These are phyloP conservation scores for Wickerhamiella hasegawae DNA, from an alignment of 805 yeast species.

Conservation along the genomic window DNA sequence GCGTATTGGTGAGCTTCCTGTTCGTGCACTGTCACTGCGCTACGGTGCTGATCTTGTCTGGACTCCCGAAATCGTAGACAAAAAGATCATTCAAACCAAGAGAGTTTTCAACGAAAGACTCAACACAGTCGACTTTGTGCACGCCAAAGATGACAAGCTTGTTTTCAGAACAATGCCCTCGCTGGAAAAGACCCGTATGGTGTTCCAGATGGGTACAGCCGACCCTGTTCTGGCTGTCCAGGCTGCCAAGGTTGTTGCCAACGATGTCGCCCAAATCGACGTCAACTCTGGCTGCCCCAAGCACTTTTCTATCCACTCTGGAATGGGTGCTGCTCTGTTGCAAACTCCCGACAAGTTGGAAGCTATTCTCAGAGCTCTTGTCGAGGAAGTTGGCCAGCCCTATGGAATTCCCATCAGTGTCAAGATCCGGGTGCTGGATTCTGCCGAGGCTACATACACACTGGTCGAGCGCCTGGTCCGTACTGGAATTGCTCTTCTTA, in stretches of 20 bases:
- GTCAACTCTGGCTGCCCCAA: slow-evolving; percentile 96
- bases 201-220: slow-evolving; percentile 86
- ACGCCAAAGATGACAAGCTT: slow-evolving; percentile 28
- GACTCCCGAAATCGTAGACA: slow-evolving; percentile 91
- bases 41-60: slow-evolving; percentile 92
- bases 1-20: slow-evolving; percentile 86
- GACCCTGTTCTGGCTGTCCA: slow-evolving; percentile 70
- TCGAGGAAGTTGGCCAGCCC: slow-evolving; percentile 67
- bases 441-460: slow-evolving; percentile 39
- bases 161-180: slow-evolving; percentile 60
- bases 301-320: slow-evolving; percentile 83
- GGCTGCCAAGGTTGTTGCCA: slow-evolving; percentile 68
- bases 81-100: slow-evolving; percentile 55
- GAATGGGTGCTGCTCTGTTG: slow-evolving; percentile 94
- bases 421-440: slow-evolving; percentile 67
- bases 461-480: slow-evolving; percentile 41
- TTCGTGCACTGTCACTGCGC: slow-evolving; percentile 59
- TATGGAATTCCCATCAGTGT: slow-evolving; percentile 70
- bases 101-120: slow-evolving; percentile 38
- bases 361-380: slow-evolving; percentile 50
- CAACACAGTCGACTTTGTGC: slow-evolving; percentile 20
- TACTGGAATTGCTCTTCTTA: slow-evolving; percentile 76
- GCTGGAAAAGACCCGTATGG: slow-evolving; percentile 46
- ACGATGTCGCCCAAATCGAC: slow-evolving; percentile 86
- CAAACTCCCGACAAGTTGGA: slow-evolving; percentile 67